Evolutionary conservation across 306 rosid species (phyloP), one percentile per base, ranked within the genome.

Genomic region (Alnus glutinosa): DNA sequence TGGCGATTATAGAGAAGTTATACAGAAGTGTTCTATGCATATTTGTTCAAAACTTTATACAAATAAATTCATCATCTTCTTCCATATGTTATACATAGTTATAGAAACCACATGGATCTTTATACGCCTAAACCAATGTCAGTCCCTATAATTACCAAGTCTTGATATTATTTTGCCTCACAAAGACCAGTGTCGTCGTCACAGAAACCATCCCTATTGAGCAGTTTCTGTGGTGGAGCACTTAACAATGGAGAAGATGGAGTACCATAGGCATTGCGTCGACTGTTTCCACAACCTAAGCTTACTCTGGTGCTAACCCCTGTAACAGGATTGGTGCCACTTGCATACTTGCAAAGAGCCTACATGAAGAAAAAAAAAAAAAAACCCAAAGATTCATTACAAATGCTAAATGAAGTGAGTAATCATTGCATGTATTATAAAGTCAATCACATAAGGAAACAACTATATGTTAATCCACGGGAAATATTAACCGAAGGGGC

Each of bases 261-360:
- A 48, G 81, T 78, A 7, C 90, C 92, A 34, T 91, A 91, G 49
- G 97, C 98, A 75, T 90, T 93, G 78, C 95, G 84, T 36, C 97
- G 79, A 78, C 88, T 93, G 85, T 93, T 93, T 63, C 98, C 97
- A 11, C 98, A 93, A 23, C 97, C 98, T 76, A 89, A 80, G 82
- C 90, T 89, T 42, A 77, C 76, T 77, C 92, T 82, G 64, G 92
- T 89, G 84, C 87, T 85, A 50, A 89, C 86, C 49, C 92, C 89
- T 4, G 92, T 89, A 9, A 75, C 77, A 50, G 92, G 92, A 74
- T 89, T 86, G 1, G 89, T 86, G 13, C 90, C 90, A 47, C 80
- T 86, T 10, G 92, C 89, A 64, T 89, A 89, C 84, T 89, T 89
- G 85, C 92, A 89, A 42, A 86, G 86, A 51, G 92, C 90, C 92